phyloP scores from a whole-genome alignment of 2,329 filamentous ascomycete species.

The Phyllosticta paracitricarpa region DNA sequence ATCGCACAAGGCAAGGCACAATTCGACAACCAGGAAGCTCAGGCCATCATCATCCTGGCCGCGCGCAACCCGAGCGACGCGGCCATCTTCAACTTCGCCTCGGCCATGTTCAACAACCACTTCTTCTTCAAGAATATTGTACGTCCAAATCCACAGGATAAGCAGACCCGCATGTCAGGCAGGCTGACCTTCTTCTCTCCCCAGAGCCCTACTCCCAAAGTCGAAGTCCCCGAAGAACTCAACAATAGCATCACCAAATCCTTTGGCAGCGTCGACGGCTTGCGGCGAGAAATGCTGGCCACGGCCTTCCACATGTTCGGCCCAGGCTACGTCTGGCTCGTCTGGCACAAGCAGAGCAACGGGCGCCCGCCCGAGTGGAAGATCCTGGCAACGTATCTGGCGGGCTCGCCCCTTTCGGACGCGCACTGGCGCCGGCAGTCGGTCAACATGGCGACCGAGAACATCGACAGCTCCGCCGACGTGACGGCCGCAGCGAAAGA shows the following conservation, averaged over 20 bases:
- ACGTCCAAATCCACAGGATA: slow-evolving; percentile 4
- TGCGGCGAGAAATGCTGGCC: slow-evolving; percentile 67
- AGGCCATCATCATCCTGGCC: slow-evolving; percentile 61
- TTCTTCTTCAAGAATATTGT: slow-evolving; percentile 63
- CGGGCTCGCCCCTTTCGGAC: slow-evolving; percentile 75
- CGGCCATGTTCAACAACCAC: slow-evolving; percentile 87
- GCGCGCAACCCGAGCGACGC: slow-evolving; percentile 72
- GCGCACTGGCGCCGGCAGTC: slow-evolving; percentile 69
- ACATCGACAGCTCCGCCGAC: slow-evolving; percentile 18
- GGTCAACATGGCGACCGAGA: slow-evolving; percentile 59
- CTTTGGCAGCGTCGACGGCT: slow-evolving; percentile 75
- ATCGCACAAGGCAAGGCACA: slow-evolving; percentile 41
- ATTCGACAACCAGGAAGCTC: slow-evolving; percentile 50
- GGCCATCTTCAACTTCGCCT: slow-evolving; percentile 87
- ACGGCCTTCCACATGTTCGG: slow-evolving; percentile 90
- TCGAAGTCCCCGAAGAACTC: slow-evolving; percentile 49
- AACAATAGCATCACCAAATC: slow-evolving; percentile 51
- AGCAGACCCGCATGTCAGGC: slow-evolving; percentile 12
- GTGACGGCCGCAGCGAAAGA: not conserved
- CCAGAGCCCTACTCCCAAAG: not conserved
- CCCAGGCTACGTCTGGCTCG: slow-evolving; percentile 93
- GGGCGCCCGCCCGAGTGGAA: slow-evolving; percentile 42
- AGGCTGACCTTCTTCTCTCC: slow-evolving; percentile 9
- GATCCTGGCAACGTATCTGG: slow-evolving; percentile 81
- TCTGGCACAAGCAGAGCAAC: slow-evolving; percentile 39